Evolutionary conservation across 805 yeast genomes (phyloP).

Genomic region (Starmerella floris): DNA sequence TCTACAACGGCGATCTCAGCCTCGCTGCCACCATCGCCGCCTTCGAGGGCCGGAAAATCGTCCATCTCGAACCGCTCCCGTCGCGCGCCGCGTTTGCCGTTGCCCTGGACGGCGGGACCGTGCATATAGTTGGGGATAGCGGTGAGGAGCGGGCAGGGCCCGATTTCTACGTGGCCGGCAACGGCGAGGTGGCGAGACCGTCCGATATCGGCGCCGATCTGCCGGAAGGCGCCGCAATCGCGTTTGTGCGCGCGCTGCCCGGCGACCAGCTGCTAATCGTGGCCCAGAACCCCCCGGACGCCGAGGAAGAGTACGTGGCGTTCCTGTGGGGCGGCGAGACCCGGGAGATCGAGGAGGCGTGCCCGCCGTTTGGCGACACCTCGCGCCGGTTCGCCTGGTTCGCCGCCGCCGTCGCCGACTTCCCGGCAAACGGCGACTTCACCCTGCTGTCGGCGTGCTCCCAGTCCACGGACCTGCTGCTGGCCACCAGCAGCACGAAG

Average conservation of each 20-base stretch:
- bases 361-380: constrained; percentile 17
- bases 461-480: constrained; percentile 14
- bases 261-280: not conserved
- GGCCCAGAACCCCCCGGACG: not conserved
- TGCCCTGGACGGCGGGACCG: not conserved
- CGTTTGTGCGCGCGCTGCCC: too few species aligned
- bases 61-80: not conserved
- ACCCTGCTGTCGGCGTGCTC: constrained; percentile 15
- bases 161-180: not conserved
- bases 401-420: constrained; percentile 1
- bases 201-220: not conserved
- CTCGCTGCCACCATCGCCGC: not conserved
- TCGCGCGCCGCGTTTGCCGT: not conserved
- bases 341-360: constrained; percentile 12
- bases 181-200: not conserved
- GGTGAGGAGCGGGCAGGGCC: not conserved
- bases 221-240: not conserved
- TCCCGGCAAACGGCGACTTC: constrained; percentile 1
- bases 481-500: constrained; percentile 2
- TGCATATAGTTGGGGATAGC: not conserved
- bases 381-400: constrained; percentile 13
- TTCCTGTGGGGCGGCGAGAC: not conserved
- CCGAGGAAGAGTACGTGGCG: constrained; percentile 3
- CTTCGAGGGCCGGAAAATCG: not conserved
- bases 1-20: not conserved